Conservation (phyloP, 2,329 filamentous ascomycete species). For the Arthrobotrys megalospora region DNA sequence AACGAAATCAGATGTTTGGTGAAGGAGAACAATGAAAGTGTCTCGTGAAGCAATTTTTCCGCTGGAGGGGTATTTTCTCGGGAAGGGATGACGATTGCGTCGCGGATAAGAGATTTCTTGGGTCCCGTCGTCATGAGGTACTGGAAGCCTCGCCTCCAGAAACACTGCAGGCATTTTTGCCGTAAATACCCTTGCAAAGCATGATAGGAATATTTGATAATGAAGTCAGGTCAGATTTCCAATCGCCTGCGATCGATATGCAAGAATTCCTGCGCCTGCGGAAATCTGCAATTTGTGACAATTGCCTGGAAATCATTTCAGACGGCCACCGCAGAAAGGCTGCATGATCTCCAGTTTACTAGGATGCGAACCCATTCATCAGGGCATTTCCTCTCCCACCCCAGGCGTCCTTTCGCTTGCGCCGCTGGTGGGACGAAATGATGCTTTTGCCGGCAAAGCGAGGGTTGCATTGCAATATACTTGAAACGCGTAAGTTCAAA, state of each 20-base stretch:
- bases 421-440: conserved; percentile 51
- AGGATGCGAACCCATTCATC: conserved; percentile 17
- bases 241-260: conserved; percentile 45
- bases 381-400: conserved; percentile 12
- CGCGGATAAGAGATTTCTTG: conserved; percentile 12
- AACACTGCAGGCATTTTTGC: conserved; percentile 39
- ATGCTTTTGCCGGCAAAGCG: conserved; percentile 57
- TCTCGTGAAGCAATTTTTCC: conserved; percentile 44
- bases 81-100: conserved; percentile 29
- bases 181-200: conserved; percentile 31
- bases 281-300: conserved; percentile 31
- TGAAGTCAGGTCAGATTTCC: conserved; percentile 46
- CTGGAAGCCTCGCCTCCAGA: conserved; percentile 51
- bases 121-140: conserved; percentile 33
- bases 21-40: conserved; percentile 8
- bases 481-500: conserved; percentile 44
- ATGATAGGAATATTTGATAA: conserved; percentile 60
- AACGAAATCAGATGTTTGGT: conserved; percentile 40
- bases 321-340: conserved; percentile 18
- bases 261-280: conserved; percentile 32
- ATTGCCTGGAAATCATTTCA: conserved; percentile 35
- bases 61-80: conserved; percentile 11
- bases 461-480: conserved; percentile 59
- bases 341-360: conserved; percentile 22
- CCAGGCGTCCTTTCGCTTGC: conserved; percentile 46